A percentile compares a stretch with the other conserved stretches of the same genome.
Evolutionary conservation across 164 flowering plant genomes (phyloP).

Genomic region (Chimonanthus salicifolius): DNA sequence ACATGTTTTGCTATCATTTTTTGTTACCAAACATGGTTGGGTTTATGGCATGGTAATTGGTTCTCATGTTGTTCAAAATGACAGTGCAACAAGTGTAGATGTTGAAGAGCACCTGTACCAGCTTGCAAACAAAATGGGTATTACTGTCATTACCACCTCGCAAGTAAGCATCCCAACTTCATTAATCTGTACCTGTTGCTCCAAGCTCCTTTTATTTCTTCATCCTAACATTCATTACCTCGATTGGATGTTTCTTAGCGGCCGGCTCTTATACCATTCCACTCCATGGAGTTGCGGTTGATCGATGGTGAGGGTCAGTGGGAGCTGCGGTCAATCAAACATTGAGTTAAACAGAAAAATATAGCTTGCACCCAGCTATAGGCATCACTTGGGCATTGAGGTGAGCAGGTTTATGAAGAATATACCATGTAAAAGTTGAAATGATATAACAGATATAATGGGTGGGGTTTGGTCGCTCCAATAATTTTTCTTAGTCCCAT

Average conservation of each 20-base stretch:
- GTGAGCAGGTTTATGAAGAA: not conserved
- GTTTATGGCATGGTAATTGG: not conserved
- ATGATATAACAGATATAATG: not conserved
- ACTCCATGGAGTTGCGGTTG: conserved; percentile 69
- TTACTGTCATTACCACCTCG: conserved; percentile 88
- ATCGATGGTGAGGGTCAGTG: conserved; percentile 97
- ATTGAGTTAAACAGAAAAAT: conserved; percentile 21
- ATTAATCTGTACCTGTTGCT: not conserved
- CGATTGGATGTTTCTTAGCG: conserved; percentile 42
- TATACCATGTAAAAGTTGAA: not conserved
- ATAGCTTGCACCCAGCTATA: not conserved
- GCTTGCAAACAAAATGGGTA: conserved; percentile 72
- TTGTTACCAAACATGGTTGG: not conserved
- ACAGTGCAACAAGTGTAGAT: conserved; percentile 97
- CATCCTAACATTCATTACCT: not conserved
- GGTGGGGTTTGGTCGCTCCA: not conserved
- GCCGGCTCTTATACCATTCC: conserved; percentile 95
- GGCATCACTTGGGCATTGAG: not conserved
- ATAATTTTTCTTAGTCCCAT: not conserved
- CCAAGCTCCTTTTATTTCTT: not conserved
- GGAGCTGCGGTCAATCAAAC: conserved; percentile 73
- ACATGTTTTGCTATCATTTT: not conserved
- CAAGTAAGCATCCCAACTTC: conserved; percentile 46
- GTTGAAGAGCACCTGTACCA: conserved; percentile 95
- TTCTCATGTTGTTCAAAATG: conserved; percentile 5